Conservation (phyloP, 345 rosid genomes). For the Lenwebbia sp. region DNA sequence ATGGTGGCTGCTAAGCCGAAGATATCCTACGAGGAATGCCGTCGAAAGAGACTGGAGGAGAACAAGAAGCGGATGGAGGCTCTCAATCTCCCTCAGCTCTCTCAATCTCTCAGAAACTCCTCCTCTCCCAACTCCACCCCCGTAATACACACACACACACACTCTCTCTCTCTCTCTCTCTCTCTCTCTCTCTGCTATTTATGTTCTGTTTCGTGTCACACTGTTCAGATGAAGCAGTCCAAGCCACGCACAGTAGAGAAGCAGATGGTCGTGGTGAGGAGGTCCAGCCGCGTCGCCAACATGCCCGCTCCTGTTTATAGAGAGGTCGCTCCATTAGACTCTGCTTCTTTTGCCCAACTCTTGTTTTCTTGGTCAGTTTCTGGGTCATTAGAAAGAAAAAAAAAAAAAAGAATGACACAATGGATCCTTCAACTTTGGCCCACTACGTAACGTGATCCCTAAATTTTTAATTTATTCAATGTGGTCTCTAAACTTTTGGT, state of each 20-base stretch:
- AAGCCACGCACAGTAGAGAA: slow-evolving; percentile 22
- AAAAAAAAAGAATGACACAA: too few relatives aligned
- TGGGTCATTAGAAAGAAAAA: not conserved
- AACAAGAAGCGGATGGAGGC: slow-evolving; percentile 86
- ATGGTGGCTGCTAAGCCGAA: slow-evolving; percentile 25
- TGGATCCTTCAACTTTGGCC: too few relatives aligned
- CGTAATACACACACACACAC: slow-evolving; percentile 12
- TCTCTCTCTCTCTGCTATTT: not conserved
- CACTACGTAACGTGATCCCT: too few relatives aligned
- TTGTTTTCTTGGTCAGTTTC: not conserved
- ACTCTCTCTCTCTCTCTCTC: not conserved
- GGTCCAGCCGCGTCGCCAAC: slow-evolving; percentile 55
- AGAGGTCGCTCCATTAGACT: slow-evolving; percentile 26
- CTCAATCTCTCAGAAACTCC: slow-evolving; percentile 29
- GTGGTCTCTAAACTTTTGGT: too few relatives aligned
- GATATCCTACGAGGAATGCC: slow-evolving; percentile 46
- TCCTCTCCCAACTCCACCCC: slow-evolving; percentile 34
- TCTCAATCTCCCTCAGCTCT: slow-evolving; percentile 53
- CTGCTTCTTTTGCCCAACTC: not conserved
- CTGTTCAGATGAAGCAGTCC: slow-evolving; percentile 31
- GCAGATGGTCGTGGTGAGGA: slow-evolving; percentile 41
- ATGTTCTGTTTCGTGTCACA: not conserved
- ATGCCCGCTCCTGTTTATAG: slow-evolving; percentile 41
- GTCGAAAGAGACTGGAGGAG: slow-evolving; percentile 54
- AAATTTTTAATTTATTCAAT: too few relatives aligned